Conservation (phyloP, 176 grass and related monocot genomes). For the Dendrocalamus sinicus region DNA sequence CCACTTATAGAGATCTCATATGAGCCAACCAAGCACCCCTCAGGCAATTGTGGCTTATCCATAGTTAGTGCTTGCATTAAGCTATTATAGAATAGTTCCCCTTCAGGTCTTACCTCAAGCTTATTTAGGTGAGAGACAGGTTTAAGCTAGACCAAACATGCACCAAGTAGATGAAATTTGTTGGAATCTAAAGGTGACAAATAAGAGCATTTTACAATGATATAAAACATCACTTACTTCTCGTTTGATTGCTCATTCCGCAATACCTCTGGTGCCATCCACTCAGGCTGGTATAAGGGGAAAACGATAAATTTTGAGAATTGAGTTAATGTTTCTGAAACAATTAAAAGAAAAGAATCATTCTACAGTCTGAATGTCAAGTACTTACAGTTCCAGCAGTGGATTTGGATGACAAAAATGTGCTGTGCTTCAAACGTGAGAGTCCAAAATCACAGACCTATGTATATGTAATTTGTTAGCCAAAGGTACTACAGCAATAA, state of each 20-base stretch:
- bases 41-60: constrained; percentile 7
- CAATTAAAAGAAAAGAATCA: constrained; percentile 14
- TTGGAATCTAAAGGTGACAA: constrained; percentile 12
- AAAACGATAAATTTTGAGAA: constrained; percentile 32
- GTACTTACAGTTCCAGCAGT: constrained; percentile 91
- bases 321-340: background rate
- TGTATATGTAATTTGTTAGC: constrained; percentile 34
- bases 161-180: background rate
- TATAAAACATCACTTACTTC: constrained; percentile 61
- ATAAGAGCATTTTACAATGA: constrained; percentile 27
- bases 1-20: background rate
- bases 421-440: constrained; percentile 89
- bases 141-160: constrained; percentile 21
- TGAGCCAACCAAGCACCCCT: constrained; percentile 3
- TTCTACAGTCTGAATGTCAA: constrained; percentile 23
- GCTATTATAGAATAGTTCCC: background rate
- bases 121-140: constrained; percentile 18
- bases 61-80: background rate
- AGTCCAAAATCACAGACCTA: constrained; percentile 99
- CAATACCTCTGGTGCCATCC: constrained; percentile 97
- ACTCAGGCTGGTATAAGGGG: constrained; percentile 69
- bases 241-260: constrained; percentile 91
- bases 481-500: constrained; percentile 23
- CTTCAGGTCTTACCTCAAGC: constrained; percentile 14
- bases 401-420: constrained; percentile 96